Conservation (phyloP, 495 filamentous ascomycete species). For the Neurospora sp. region DNA sequence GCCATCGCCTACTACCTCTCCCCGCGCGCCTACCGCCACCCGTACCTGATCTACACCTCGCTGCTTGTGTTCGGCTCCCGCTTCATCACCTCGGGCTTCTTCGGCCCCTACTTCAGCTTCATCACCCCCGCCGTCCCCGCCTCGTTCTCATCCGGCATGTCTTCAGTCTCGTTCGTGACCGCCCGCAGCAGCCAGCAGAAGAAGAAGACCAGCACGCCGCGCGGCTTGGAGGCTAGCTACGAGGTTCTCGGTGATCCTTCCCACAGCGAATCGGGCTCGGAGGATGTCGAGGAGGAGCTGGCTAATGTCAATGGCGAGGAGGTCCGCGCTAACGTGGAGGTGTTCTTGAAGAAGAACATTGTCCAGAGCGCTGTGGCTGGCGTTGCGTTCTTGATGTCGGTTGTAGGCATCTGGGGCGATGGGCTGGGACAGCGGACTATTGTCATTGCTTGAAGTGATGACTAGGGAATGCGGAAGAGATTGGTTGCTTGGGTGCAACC, state of each 20-base stretch:
- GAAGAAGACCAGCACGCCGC: constrained; percentile 10
- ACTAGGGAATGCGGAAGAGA: background rate
- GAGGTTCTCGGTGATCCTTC: constrained; percentile 46
- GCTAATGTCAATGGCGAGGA: constrained; percentile 69
- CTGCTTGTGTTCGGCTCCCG: constrained; percentile 47
- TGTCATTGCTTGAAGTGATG: background rate
- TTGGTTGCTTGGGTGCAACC: background rate
- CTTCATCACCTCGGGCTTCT: constrained; percentile 39
- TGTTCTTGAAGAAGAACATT: constrained; percentile 50
- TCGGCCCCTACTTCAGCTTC: constrained; percentile 45
- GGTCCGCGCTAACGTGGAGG: constrained; percentile 59
- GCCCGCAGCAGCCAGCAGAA: constrained; percentile 14
- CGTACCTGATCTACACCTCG: constrained; percentile 74
- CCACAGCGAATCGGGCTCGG: constrained; percentile 35
- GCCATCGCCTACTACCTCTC: constrained; percentile 64
- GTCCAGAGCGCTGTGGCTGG: constrained; percentile 52
- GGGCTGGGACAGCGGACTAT: constrained; percentile 26
- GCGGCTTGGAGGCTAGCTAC: constrained; percentile 47
- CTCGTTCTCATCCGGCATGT: constrained; percentile 6
- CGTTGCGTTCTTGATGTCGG: constrained; percentile 59
- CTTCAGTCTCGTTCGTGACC: constrained; percentile 1
- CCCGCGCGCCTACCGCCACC: constrained; percentile 59
- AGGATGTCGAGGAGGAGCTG: constrained; percentile 30
- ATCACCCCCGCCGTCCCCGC: constrained; percentile 16
- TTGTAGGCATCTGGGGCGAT: constrained; percentile 88